Percentiles rank a stretch among this genome's conserved stretches.
Evolutionary conservation across 2,329 filamentous ascomycete genomes (phyloP).

Genomic region (Venturia asperata): DNA sequence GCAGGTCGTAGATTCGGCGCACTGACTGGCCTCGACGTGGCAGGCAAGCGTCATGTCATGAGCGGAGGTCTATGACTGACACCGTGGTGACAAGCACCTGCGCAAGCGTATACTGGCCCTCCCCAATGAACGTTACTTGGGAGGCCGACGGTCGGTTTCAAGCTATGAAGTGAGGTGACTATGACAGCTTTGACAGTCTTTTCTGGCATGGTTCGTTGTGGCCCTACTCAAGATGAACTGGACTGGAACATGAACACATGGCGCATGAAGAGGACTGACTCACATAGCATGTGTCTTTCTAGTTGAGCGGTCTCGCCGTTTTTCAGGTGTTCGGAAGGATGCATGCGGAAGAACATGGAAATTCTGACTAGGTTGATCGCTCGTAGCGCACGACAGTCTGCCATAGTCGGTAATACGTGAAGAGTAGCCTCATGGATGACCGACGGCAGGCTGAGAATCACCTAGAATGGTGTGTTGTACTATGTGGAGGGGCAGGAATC

Average conservation of each 20-base stretch:
- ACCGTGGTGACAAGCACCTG: conserved; percentile 8
- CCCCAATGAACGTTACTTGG: background rate
- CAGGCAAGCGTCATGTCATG: conserved; percentile 7
- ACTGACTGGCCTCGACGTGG: background rate
- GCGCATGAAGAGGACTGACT: background rate
- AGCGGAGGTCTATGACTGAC: conserved; percentile 8
- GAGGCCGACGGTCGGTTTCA: background rate
- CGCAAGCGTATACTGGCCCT: background rate
- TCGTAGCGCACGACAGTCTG: background rate
- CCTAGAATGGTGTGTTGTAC: background rate
- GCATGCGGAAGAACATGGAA: background rate
- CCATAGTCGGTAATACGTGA: background rate
- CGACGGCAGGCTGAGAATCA: background rate
- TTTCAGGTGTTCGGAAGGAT: background rate
- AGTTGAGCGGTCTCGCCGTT: background rate
- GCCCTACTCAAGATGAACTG: background rate
- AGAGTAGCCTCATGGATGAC: background rate
- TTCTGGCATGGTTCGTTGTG: background rate
- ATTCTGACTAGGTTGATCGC: background rate
- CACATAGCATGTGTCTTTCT: background rate
- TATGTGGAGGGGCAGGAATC: background rate
- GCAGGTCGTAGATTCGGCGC: background rate
- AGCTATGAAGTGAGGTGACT: background rate
- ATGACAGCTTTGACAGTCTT: conserved; percentile 3
- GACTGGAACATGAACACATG: background rate